Evolutionary conservation across 768 basidiomycete genomes (phyloP).

Genomic region (Trichaptum fuscoviolaceum): DNA sequence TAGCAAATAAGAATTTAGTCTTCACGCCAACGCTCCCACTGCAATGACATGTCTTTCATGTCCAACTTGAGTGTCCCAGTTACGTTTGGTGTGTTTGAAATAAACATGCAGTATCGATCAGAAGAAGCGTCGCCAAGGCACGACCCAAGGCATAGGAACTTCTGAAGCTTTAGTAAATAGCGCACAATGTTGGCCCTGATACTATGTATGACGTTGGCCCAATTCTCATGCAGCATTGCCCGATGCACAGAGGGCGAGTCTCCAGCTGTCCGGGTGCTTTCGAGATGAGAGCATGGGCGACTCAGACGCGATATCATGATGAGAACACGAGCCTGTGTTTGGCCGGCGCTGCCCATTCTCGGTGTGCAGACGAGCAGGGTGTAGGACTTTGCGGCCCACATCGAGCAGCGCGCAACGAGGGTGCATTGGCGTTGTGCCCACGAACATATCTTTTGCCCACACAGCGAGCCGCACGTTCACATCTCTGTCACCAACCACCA

Average conservation of each 20-base stretch:
- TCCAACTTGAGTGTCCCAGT: neutral
- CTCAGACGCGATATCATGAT: neutral
- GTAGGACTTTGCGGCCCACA: neutral
- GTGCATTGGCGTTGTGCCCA: neutral
- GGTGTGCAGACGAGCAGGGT: neutral
- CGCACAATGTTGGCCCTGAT: neutral
- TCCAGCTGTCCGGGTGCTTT: neutral
- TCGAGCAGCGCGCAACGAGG: neutral
- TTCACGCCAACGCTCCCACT: neutral
- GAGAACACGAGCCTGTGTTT: neutral
- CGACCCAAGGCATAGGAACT: neutral
- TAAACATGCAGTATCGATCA: neutral
- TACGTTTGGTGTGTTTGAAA: neutral
- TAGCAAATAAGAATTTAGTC: conserved; percentile 1
- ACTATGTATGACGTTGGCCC: neutral
- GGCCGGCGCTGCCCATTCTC: neutral
- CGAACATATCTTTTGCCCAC: neutral
- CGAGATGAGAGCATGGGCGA: neutral
- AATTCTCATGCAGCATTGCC: neutral
- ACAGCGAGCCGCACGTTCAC: neutral
- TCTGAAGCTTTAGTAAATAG: neutral
- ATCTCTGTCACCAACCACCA: neutral
- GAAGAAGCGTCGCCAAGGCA: neutral
- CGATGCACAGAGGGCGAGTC: neutral
- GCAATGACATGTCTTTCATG: neutral